phyloP scores from a whole-genome alignment of 164 flowering plant genomes.

The Tetracentron sinense region DNA sequence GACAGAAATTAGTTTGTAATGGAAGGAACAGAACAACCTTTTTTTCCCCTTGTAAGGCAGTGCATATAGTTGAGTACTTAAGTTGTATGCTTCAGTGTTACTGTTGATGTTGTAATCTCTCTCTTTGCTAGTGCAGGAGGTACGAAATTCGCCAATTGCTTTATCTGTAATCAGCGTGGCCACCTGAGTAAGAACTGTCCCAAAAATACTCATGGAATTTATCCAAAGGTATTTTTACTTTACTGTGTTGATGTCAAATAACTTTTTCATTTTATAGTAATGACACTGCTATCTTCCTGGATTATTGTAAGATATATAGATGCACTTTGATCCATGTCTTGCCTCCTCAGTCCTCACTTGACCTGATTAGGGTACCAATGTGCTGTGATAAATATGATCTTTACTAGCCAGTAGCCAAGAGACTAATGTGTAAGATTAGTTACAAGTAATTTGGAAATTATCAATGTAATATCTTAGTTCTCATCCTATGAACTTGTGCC shows the following conservation, averaged over 20 bases:
- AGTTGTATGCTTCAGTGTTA: not conserved
- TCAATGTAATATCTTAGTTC: too few species aligned
- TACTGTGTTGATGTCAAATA: not conserved
- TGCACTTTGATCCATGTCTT: not conserved
- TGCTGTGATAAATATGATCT: too few species aligned
- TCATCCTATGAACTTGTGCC: too few species aligned
- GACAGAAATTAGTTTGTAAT: too few species aligned
- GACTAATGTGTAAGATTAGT: too few species aligned
- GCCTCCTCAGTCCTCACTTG: not conserved
- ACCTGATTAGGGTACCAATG: not conserved
- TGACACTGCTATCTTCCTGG: not conserved
- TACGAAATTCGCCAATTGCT: slow-evolving; percentile 87
- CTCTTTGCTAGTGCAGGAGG: slow-evolving; percentile 59
- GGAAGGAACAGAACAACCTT: too few species aligned
- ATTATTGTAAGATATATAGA: not conserved
- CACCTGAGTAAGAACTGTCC: slow-evolving; percentile 92
- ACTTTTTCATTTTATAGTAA: not conserved
- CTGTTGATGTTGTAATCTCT: not conserved
- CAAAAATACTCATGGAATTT: slow-evolving; percentile 78
- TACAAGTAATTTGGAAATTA: too few species aligned
- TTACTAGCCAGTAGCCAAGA: too few species aligned
- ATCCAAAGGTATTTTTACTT: slow-evolving; percentile 67
- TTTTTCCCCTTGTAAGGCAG: too few species aligned
- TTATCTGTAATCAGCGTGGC: slow-evolving; percentile 76
- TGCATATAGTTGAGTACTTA: not conserved